Percentiles rank a stretch among this genome's conserved stretches.
Evolutionary conservation across 108 stramenopile genomes (phyloP).

Genomic region (Chaetoceros tenuissimus): DNA sequence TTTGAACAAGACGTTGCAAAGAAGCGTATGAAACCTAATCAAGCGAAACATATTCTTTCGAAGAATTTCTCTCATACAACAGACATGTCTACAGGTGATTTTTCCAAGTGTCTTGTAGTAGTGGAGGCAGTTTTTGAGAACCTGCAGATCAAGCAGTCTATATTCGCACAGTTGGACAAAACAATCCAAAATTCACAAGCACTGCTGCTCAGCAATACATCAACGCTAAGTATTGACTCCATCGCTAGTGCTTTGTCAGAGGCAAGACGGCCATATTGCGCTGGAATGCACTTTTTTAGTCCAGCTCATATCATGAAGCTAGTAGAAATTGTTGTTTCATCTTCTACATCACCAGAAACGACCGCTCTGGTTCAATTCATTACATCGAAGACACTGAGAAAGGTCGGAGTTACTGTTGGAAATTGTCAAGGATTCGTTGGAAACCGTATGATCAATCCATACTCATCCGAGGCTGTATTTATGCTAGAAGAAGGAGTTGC

Average conservation of each 20-base stretch:
- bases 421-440: constrained; percentile 98
- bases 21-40: constrained; percentile 25
- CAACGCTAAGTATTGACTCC: constrained; percentile 89
- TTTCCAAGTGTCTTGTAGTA: constrained; percentile 57
- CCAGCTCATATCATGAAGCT: constrained; percentile 94
- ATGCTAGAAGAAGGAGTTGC: constrained; percentile 53
- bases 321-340: constrained; percentile 86
- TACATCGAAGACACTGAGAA: constrained; percentile 74
- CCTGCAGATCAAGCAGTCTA: constrained; percentile 83
- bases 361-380: constrained; percentile 61
- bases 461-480: constrained; percentile 59
- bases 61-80: constrained; percentile 17
- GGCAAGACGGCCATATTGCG: constrained; percentile 54
- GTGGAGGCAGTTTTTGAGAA: constrained; percentile 97
- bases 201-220: constrained; percentile 68
- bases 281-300: constrained; percentile 96
- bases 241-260: constrained; percentile 66
- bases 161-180: constrained; percentile 78
- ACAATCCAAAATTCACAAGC: constrained; percentile 50
- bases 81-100: constrained; percentile 23
- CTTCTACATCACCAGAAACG: constrained; percentile 44
- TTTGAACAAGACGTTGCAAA: constrained; percentile 47
- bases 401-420: constrained; percentile 91
- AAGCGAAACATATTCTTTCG: constrained; percentile 15
- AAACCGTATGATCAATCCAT: constrained; percentile 91